These are phyloP conservation scores for Lophiostoma macrostomum DNA, from an alignment of 495 filamentous ascomycete species.

Conservation along the genomic window DNA sequence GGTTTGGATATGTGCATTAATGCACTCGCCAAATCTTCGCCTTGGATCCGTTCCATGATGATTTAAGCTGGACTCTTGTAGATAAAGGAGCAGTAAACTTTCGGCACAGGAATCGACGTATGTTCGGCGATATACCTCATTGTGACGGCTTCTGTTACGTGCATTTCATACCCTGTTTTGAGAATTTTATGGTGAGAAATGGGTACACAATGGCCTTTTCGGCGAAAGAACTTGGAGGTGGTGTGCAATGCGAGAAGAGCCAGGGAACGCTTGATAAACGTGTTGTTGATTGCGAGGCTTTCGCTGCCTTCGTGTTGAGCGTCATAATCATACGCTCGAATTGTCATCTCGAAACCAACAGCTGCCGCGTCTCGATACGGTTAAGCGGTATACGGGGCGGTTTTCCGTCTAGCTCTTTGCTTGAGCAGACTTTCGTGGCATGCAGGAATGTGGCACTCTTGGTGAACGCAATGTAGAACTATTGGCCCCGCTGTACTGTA, in stretches of 20 bases:
- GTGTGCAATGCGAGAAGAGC: constrained; percentile 13
- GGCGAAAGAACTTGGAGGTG: constrained; percentile 1
- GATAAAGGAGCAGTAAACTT: constrained; percentile 50
- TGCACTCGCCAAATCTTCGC: constrained; percentile 34
- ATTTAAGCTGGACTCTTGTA: constrained; percentile 47
- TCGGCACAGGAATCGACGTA: constrained; percentile 53
- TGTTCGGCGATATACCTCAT: constrained; percentile 49
- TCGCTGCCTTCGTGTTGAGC: constrained; percentile 14
- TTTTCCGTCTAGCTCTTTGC: too few relatives aligned
- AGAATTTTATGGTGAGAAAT: constrained; percentile 14
- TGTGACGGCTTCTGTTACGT: constrained; percentile 50
- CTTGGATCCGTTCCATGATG: constrained; percentile 52
- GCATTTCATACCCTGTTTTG: constrained; percentile 8
- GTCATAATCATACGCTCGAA: constrained; percentile 10
- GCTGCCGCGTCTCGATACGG: too few relatives aligned
- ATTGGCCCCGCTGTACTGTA: too few relatives aligned
- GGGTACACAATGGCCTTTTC: constrained; percentile 6
- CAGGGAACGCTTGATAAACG: constrained; percentile 12
- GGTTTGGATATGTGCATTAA: constrained; percentile 38
- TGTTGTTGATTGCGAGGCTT: constrained; percentile 21
- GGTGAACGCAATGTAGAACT: too few relatives aligned
- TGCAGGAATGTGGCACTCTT: too few relatives aligned
- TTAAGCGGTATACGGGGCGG: too few relatives aligned
- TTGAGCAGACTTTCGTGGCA: too few relatives aligned
- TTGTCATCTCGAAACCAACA: too few relatives aligned